Base-by-base conservation (phyloP, 805 yeast genomes). In the Gaillardinia entomophila region DNA sequence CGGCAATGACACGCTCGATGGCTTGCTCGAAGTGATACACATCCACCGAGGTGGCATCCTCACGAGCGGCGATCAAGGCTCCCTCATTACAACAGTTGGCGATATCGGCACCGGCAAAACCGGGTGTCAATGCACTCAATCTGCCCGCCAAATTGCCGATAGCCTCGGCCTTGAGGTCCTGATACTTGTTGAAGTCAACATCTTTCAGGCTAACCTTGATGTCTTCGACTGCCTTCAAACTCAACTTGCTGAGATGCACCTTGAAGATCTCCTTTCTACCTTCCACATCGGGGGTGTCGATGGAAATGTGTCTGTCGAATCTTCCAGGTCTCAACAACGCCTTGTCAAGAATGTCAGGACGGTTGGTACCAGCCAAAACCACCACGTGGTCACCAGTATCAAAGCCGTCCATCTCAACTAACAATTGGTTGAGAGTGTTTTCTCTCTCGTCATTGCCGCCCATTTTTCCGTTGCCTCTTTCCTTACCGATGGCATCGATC, bases 341-440 rank as follows among this genome's bases (percentile, higher is more conserved):
- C 40, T 82, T 77, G 57, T 89, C 97, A 45, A 89, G 69, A 31
- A 88, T 85, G 57, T 89, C 97, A 1, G 94, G 82, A 53, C 96
- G 76, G 58, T 89, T 89, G 2, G 97, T 89, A 68, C 96, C 97
- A 0, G 96, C 96, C 31, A 89, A 67, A 4, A 89, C 96, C 30
- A 89, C 96, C 33, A 89, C 88, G 52, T 89, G 95, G 52, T 89
- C 95, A 25, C 80, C 64, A n/a, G 83, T 71, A 22, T 79, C 80
- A 52, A 89, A 89, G 4, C 96, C 97, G 61, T 89, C 97, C 95
- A 89, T 86, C 58, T 89, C 97, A 27, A 89, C 96, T 42, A 89
- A 70, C 35, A 89, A 68, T 66, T 89, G 96, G 64, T 89, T 89
- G 51, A 89, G 72, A 0, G 97, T 89, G 28, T 87, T 82, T 59